Base-by-base conservation (phyloP, 2,329 filamentous ascomycete genomes). In the Hortaea werneckii region DNA sequence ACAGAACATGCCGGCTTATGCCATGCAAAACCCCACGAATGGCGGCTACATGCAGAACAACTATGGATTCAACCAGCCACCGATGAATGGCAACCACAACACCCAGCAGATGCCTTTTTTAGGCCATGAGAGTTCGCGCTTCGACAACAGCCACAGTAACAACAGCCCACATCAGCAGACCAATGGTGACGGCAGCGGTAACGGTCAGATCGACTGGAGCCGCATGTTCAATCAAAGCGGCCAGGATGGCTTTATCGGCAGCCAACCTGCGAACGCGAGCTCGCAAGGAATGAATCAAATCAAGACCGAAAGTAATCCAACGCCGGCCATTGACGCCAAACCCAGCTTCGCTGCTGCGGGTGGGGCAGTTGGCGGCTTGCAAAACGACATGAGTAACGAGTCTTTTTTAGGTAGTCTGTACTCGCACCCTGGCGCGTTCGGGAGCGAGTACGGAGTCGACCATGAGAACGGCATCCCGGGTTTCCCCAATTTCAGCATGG, bases 351-450 rank as follows among this genome's bases (percentile, higher is more conserved):
- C 32, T 35, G 32, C 32, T 35, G 32, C 32, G 9, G 9, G 9
- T 9, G 32, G 32, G 8, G 32, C 9, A 9, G 32, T 35, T 40
- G 29, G 34, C 54, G 65, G 48, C 46, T 45, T 56, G 43, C 53
- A 64, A 53, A 63, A 66, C 61, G 67, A 70, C 58, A 61, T 65
- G 58, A 63, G 63, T 53, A 65, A 68, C 62, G 67, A 70, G 54
- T 68, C 62, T 62, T 68, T 73, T 65, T 70, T 73, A 65, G 67
- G 64, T 63, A 67, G 65, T 58, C 61, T 73, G 42, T 73, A 71
- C 58, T 67, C 68, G 58, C 66, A 69, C 55, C 58, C 63, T 55
- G 57, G 64, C 55, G 63, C 64, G 55, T 68, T 68, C 56, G 64
- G 62, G 59, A 64, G 65, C 56, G 60, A 64, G 58, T 58, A 61